These are phyloP conservation scores for Colletotrichum brevisporum DNA, from an alignment of 2,329 filamentous ascomycete genomes.

Conservation along the genomic window DNA sequence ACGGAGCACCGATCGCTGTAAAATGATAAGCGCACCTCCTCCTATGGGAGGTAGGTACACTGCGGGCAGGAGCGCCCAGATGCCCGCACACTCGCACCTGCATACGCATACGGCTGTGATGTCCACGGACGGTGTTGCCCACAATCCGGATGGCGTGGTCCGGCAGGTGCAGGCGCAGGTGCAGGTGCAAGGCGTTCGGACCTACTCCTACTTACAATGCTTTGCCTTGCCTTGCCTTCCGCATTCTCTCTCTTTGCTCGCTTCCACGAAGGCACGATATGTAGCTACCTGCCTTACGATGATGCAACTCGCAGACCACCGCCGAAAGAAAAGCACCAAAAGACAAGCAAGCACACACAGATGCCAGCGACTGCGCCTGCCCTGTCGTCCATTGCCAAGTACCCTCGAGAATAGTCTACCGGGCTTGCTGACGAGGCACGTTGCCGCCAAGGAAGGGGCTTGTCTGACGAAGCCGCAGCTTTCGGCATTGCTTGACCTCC, in stretches of 20 bases:
- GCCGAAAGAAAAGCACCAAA: too few species aligned
- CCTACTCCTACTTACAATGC: background rate
- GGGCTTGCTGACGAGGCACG: conserved; percentile 24
- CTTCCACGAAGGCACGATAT: too few species aligned
- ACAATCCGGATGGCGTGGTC: conserved; percentile 5
- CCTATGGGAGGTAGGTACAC: too few species aligned
- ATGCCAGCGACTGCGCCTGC: background rate
- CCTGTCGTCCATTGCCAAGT: background rate
- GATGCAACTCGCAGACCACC: too few species aligned
- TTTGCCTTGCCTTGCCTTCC: too few species aligned
- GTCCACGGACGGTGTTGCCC: conserved; percentile 21
- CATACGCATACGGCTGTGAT: conserved; percentile 14
- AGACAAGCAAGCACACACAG: background rate
- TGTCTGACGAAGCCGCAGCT: conserved; percentile 37
- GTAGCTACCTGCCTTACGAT: too few species aligned
- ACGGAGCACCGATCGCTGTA: conserved; percentile 34
- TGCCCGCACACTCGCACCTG: background rate
- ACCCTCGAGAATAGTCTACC: background rate
- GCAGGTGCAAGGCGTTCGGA: background rate
- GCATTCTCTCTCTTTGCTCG: too few species aligned
- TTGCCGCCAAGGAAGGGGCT: conserved; percentile 34
- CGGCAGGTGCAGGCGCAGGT: too few species aligned
- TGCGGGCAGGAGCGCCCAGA: too few species aligned
- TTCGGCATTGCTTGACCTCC: conserved; percentile 29
- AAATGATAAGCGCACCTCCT: conserved; percentile 17